Base-by-base conservation (phyloP, 129 eudicot genomes). In the Apium graveolens region DNA sequence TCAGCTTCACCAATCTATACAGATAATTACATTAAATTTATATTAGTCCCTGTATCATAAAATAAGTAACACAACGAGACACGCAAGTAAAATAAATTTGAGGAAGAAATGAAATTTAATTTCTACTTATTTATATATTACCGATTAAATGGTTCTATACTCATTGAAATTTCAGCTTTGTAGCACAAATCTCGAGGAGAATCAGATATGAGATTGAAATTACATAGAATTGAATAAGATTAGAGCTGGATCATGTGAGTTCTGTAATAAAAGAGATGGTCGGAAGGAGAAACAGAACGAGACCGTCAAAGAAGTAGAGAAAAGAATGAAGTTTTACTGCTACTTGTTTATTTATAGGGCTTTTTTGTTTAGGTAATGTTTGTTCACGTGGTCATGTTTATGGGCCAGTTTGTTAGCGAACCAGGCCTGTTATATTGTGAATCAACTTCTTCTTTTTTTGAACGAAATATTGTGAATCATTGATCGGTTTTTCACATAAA, bases 1-100 rank as follows among this genome's bases (percentile, higher is more conserved):
- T 88, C 39, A 95, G 87, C 84, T 88, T 95, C 89, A 95, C 99
- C 92, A 95, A 79, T 76, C 97, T 94, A 76, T 41, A 26, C 68
- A 60, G 0, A 57, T 14, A 57, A n/a, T 57, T 60, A n/a, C 3
- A 57, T 2, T 24, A 75, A 78, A 78, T 11, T 20, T 65, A 84
- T 70, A 32, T 43, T 48, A 66, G 12, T 24, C 11, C 21, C 53
- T 14, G 53, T 46, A 20, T 14, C 3, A 14, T 2, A 49, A 49
- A 18, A 1, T 5, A 65, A 29, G 20, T 5, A 2, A 31, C 21
- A 34, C 4, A 14, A 16, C 5, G 2, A 31, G 13, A 69, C 74
- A 69, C n/a, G 35, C 27, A 34, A 0, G 16, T 35, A 34, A 18
- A 16, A 1, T 18, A 0, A 37, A 34, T 70, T 34, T 37, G 16